A percentile compares a stretch with the other conserved stretches of the same genome.
phyloP scores from a whole-genome alignment of 306 rosid genomes.

The Herpetospermum pedunculosum region DNA sequence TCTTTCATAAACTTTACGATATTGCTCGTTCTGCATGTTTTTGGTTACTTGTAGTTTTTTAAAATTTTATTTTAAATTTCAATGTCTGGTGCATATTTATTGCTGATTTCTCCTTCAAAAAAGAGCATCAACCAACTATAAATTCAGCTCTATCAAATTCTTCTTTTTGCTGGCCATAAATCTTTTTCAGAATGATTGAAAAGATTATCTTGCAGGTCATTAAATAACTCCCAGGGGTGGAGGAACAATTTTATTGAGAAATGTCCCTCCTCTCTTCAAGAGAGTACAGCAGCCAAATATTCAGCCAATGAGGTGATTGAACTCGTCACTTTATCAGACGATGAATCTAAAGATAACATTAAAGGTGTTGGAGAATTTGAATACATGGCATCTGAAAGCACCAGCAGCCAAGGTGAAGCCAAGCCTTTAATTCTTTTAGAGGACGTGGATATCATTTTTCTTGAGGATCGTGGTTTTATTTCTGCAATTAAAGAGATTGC shows the following conservation, averaged over 20 bases:
- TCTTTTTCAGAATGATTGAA: background rate
- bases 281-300: conserved; percentile 20
- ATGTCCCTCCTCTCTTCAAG: conserved; percentile 17
- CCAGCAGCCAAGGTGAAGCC: conserved; percentile 15
- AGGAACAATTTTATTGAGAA: conserved; percentile 9
- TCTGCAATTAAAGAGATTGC: conserved; percentile 71
- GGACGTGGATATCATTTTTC: conserved; percentile 75
- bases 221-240: conserved; percentile 21
- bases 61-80: background rate
- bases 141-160: background rate
- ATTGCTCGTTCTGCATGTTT: background rate
- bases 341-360: conserved; percentile 22
- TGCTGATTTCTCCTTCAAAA: background rate
- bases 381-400: conserved; percentile 15
- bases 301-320: conserved; percentile 28
- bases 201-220: conserved; percentile 26
- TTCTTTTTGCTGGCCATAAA: background rate
- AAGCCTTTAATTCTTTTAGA: conserved; percentile 67
- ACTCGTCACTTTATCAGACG: conserved; percentile 33
- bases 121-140: background rate
- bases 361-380: conserved; percentile 15
- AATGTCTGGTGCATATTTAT: background rate
- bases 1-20: background rate
- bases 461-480: conserved; percentile 73
- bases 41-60: background rate